Evolutionary conservation across 1,284 basidiomycete genomes (phyloP), one percentile per base, ranked within the genome.

Genomic region (Rhodotorula sp.): DNA sequence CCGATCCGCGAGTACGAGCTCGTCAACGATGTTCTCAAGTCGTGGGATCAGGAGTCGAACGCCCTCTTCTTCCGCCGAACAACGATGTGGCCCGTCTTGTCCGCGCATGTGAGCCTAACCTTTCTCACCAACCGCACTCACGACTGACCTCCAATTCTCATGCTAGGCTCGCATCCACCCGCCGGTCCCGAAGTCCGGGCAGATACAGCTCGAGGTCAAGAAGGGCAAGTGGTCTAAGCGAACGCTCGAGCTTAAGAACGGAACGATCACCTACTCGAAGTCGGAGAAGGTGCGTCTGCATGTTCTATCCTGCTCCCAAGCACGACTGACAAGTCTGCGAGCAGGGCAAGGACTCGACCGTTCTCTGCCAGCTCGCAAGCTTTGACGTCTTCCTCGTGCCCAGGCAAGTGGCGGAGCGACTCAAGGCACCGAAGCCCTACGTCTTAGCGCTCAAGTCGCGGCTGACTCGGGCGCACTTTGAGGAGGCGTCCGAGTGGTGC

Each of bases 211-310:
- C 84, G 90, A 94, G 82, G 84, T 83, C 63, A 94, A 92, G 81
- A 87, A 88, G 68, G 92, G 92, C 51, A 94, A 94, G 80, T 96
- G 93, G 93, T 87, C 83, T 68, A 95, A 94, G 80, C 86, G 91
- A 37, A 94, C 88, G 86, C 83, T 95, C 76, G 87, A 89, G 77
- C 85, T 94, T 37, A 85, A 89, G 53, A 91, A 93, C 76, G 91
- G 93, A 71, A 86, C 87, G 66, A 79, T 95, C 59, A 94, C 88
- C 84, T 78, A 94, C 46, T 88, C 89, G 37, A 95, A 94, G 81
- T 88, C 90, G 34, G 90, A 94, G 67, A 89, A 87, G 79, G 91
- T 92, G 76, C 68, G 84, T 80, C 26, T 20, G 4, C 30, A 16
- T 16, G 30, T 30, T 22, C 22, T 2, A 37, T 57, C 24, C 3